phyloP scores from a whole-genome alignment of 1,284 basidiomycete genomes.

The Xerocomus nothofagi region DNA sequence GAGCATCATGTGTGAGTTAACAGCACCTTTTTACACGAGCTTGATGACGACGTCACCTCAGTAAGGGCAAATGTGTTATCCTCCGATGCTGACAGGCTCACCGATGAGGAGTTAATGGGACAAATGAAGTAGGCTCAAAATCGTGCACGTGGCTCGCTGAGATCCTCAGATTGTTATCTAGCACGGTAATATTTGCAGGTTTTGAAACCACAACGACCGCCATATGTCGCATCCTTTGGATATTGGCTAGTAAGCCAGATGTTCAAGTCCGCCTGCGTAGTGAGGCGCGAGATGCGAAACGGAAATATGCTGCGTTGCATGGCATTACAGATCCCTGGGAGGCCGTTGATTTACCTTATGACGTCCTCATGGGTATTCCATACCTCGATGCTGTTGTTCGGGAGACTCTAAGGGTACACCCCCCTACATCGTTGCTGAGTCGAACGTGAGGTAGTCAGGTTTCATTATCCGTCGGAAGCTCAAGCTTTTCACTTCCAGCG shows the following conservation, averaged over 20 bases:
- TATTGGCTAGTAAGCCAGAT: slow-evolving; percentile 35
- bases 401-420: slow-evolving; percentile 40
- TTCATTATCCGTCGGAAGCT: neutral
- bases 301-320: slow-evolving; percentile 12
- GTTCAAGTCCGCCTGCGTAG: slow-evolving; percentile 37
- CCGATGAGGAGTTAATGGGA: slow-evolving; percentile 36
- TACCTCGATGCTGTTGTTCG: slow-evolving; percentile 42
- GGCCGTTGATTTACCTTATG: slow-evolving; percentile 34
- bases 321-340: slow-evolving; percentile 26
- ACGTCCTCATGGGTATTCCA: slow-evolving; percentile 36
- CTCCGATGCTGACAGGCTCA: slow-evolving; percentile 30
- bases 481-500: slow-evolving; percentile 13
- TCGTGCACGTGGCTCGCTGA: neutral
- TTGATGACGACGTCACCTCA: slow-evolving; percentile 10
- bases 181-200: slow-evolving; percentile 40
- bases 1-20: slow-evolving; percentile 46
- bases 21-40: neutral
- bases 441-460: slow-evolving; percentile 23
- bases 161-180: slow-evolving; percentile 12
- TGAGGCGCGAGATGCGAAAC: slow-evolving; percentile 36
- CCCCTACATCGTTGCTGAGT: slow-evolving; percentile 32
- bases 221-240: slow-evolving; percentile 38
- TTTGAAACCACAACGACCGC: slow-evolving; percentile 41
- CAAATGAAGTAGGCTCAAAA: slow-evolving; percentile 33
- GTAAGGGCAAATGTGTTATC: slow-evolving; percentile 35